Evolutionary conservation across 768 basidiomycete species (phyloP).

Genomic region (Agrocybe chaxingu): DNA sequence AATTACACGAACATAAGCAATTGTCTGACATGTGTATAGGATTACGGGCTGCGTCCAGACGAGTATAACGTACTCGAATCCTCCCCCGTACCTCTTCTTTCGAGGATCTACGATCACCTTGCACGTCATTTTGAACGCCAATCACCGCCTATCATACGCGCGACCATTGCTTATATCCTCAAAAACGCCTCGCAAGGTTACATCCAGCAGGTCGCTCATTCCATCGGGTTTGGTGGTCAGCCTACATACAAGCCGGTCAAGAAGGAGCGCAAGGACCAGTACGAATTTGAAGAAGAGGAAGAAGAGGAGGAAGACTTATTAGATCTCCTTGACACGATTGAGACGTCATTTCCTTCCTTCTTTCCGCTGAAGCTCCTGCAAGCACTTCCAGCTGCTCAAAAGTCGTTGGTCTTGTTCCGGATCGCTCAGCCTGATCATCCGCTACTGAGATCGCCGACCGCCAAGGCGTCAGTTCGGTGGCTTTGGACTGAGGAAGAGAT

Average conservation of each 20-base stretch:
- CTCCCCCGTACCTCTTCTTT: slow-evolving; percentile 50
- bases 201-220: slow-evolving; percentile 51
- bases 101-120: slow-evolving; percentile 58
- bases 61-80: slow-evolving; percentile 42
- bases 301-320: slow-evolving; percentile 38
- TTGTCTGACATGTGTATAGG: slow-evolving; percentile 20
- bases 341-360: slow-evolving; percentile 58
- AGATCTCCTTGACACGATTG: slow-evolving; percentile 31
- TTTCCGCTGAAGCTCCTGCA: slow-evolving; percentile 49
- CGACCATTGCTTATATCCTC: slow-evolving; percentile 66
- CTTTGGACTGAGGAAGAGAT: slow-evolving; percentile 62
- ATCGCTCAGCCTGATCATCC: slow-evolving; percentile 65
- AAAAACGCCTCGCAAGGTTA: slow-evolving; percentile 62
- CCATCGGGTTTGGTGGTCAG: slow-evolving; percentile 51
- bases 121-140: slow-evolving; percentile 49
- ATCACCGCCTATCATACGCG: slow-evolving; percentile 44
- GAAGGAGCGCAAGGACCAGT: slow-evolving; percentile 23
- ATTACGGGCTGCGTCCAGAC: slow-evolving; percentile 26
- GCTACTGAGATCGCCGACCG: slow-evolving; percentile 34
- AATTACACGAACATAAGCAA: not conserved
- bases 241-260: slow-evolving; percentile 22
- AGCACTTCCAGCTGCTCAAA: slow-evolving; percentile 61
- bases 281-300: slow-evolving; percentile 34
- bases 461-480: slow-evolving; percentile 43
- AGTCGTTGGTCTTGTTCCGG: slow-evolving; percentile 63